A percentile compares a stretch with the other conserved stretches of the same genome.
Conservation (phyloP, 2,329 filamentous ascomycete genomes). For the Colletotrichum orbiculare region DNA sequence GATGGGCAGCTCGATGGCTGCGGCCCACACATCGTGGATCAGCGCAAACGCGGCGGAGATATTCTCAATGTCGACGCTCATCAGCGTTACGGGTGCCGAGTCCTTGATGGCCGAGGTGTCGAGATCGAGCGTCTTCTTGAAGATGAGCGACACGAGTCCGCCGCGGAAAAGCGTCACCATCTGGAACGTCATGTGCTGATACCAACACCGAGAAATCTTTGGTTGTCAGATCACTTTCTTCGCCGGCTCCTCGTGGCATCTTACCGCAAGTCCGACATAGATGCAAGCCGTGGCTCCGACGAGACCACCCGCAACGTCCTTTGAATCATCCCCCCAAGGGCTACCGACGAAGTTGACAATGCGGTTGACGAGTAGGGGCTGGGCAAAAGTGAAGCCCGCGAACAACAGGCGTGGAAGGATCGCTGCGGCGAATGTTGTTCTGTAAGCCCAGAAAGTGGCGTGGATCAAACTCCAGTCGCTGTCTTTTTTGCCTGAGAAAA, state of each 20-base stretch:
- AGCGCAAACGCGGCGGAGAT: constrained; percentile 42
- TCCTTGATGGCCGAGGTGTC: constrained; percentile 46
- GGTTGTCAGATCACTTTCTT: constrained; percentile 26
- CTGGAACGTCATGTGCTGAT: constrained; percentile 50
- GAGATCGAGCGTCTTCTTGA: constrained; percentile 55
- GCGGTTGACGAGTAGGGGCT: constrained; percentile 56
- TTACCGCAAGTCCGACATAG: constrained; percentile 55
- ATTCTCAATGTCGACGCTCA: constrained; percentile 57
- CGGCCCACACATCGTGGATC: constrained; percentile 53
- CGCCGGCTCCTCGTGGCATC: constrained; percentile 19
- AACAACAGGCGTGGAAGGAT: constrained; percentile 51
- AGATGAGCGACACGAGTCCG: constrained; percentile 57
- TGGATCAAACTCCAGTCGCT: constrained; percentile 41
- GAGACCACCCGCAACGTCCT: constrained; percentile 49
- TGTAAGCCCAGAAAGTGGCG: constrained; percentile 43
- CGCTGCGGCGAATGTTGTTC: constrained; percentile 44
- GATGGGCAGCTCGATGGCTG: constrained; percentile 50
- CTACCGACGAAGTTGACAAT: constrained; percentile 46
- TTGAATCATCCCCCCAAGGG: constrained; percentile 40
- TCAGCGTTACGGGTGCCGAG: constrained; percentile 54
- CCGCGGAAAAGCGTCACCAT: constrained; percentile 50
- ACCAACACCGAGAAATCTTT: constrained; percentile 38
- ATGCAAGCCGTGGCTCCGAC: constrained; percentile 54
- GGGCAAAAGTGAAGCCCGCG: constrained; percentile 55
- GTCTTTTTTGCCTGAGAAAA: constrained; percentile 35